Conservation (phyloP, 306 rosid species). For the Begonia loranthoides region DNA sequence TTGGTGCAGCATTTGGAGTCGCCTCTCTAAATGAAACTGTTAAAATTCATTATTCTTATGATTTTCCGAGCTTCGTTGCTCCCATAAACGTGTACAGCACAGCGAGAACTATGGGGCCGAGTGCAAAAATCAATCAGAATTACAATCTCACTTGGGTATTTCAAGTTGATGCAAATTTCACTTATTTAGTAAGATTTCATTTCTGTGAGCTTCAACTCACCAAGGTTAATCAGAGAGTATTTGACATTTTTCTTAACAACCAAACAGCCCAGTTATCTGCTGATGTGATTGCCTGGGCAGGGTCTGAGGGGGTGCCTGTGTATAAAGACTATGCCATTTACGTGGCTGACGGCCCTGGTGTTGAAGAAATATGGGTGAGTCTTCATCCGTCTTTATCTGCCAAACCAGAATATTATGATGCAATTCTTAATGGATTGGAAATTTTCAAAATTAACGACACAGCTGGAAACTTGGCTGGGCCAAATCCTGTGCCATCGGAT, state of each 20-base stretch:
- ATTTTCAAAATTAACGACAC: conserved; percentile 28
- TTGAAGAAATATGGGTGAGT: conserved; percentile 26
- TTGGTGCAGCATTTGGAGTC: conserved; percentile 24
- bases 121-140: conserved; percentile 7
- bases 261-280: conserved; percentile 18
- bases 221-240: conserved; percentile 23
- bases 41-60: conserved; percentile 18
- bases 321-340: conserved; percentile 21
- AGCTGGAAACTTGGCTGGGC: conserved; percentile 26
- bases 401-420: conserved; percentile 16
- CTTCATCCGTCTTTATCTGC: conserved; percentile 14
- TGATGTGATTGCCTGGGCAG: conserved; percentile 29
- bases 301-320: conserved; percentile 16
- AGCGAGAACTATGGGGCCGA: conserved; percentile 26
- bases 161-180: conserved; percentile 29
- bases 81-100: conserved; percentile 24
- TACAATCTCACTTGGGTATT: conserved; percentile 34
- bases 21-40: conserved; percentile 1
- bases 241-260: conserved; percentile 25
- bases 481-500: conserved; percentile 23
- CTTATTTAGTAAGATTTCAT: conserved; percentile 35
- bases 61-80: conserved; percentile 18
- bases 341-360: conserved; percentile 1
- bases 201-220: conserved; percentile 18
- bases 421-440: conserved; percentile 28